phyloP scores from a whole-genome alignment of 73 alveolate genomes.

The Symbiodinium natans region DNA sequence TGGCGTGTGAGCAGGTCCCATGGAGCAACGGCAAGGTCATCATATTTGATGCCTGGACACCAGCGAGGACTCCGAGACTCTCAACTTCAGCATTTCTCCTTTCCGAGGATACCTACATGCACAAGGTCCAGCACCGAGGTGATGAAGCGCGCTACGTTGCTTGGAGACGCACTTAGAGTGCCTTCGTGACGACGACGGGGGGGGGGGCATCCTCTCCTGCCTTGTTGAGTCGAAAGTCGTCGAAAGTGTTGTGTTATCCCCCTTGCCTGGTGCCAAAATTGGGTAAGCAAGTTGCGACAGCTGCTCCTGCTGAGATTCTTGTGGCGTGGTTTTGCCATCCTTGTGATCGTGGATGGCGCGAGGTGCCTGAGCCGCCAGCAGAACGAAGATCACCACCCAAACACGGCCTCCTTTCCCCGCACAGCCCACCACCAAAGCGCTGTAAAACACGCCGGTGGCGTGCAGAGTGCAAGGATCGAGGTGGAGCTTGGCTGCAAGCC shows the following conservation, averaged over 20 bases:
- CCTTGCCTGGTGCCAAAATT: not conserved
- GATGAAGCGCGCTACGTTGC: conserved; percentile 20
- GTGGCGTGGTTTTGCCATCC: conserved; percentile 81
- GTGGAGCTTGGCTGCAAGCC: conserved; percentile 1
- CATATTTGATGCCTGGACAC: conserved; percentile 19
- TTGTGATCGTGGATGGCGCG: conserved; percentile 54
- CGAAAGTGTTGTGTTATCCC: too few relatives aligned
- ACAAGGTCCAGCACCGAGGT: conserved; percentile 68
- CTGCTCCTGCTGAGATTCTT: conserved; percentile 3
- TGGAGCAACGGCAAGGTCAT: conserved; percentile 61
- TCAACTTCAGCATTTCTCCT: not conserved
- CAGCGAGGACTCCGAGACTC: not conserved
- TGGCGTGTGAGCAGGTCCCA: not conserved
- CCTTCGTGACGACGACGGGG: not conserved
- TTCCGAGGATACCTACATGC: conserved; percentile 64
- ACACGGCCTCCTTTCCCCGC: too few relatives aligned
- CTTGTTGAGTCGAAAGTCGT: too few relatives aligned
- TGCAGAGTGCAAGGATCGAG: conserved; percentile 12
- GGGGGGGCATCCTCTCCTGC: too few relatives aligned
- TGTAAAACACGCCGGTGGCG: too few relatives aligned
- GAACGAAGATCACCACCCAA: too few relatives aligned
- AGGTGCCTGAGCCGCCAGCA: not conserved
- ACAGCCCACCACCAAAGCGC: too few relatives aligned
- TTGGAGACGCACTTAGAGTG: too few relatives aligned
- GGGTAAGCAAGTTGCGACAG: too few relatives aligned